Evolutionary conservation across 2,329 filamentous ascomycete species (phyloP), one percentile per base, ranked within the genome.

Genomic region (Cercospora berteroae): DNA sequence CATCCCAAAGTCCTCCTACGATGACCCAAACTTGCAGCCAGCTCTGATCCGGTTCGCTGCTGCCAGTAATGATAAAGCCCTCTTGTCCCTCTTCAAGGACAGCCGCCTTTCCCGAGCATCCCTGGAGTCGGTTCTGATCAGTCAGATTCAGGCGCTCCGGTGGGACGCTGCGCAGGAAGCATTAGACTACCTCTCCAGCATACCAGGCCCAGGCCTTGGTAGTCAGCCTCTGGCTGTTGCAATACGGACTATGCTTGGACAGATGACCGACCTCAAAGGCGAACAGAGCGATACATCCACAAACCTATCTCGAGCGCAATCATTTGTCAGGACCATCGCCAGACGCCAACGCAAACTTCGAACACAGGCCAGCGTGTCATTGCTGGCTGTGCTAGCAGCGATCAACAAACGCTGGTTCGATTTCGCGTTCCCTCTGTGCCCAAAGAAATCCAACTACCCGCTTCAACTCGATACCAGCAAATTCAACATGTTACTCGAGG

Each of bases 41-140:
- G 81, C 85, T 0, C 77, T 89, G 29, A 79, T 87, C 36, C 82
- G 83, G 18, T 88, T 86, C 71, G 86, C 85, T 6, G 78, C 81
- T 10, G 81, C 82, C 18, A 83, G 83, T 10, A 77, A 81, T 44
- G 82, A 88, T 67, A 75, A 71, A 39, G 52, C 61, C 8, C 71
- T 82, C 6, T 70, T 79, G 42, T 52, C 67, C 39, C 74, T 73
- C 67, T 72, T 77, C 60, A 63, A 65, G 25, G 60, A 63, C 7
- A 42, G 59, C 13, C 25, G 52, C 18, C 48, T 67, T 57, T 59
- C 50, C n/a, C 56, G 36, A 7, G 63, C 64, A 13, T 69, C 52
- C 9, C 65, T 70, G 50, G 78, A 73, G 33, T 76, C 78, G 25
- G 74, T 84, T 60, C 74, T 83, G 57, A 78, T 81, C 71, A 76